Evolutionary conservation across 2,329 filamentous ascomycete genomes (phyloP), one percentile per base, ranked within the genome.

Genomic region (Trichoderma koningii): DNA sequence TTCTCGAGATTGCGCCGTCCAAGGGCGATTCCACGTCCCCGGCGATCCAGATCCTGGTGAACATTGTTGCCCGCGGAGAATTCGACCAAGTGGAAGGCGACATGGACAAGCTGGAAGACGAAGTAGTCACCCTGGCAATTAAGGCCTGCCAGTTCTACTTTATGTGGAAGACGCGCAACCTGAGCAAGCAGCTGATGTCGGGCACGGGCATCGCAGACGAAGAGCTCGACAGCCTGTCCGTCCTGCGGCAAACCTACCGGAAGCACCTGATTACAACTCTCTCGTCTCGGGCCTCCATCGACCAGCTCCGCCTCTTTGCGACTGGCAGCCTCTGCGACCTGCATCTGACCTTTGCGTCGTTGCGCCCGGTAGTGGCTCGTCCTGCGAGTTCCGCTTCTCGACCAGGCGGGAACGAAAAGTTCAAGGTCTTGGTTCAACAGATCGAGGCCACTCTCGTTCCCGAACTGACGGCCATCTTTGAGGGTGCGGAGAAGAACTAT

Each of bases 61-160:
- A 87, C 38, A 85, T 96, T 26, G 83, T 93, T 14, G 83, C 88
- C 69, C 89, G 93, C 53, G 94, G 88, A 57, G 38, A 45, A 19
- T 87, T 89, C 51, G 83, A 85, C 60, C 87, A 89, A 62, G 80
- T 87, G 3, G 87, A 92, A 63, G 85, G 89, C 50, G 89, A 90
- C 15, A 83, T 89, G 28, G 90, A 93, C 68, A 87, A 87, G 50
- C 80, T 91, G 14, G 94, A 98, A 75, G 91, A 95, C 69, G 88
- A 91, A 68, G 82, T 95, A 50, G 88, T 92, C 7, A 82, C 86
- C 2, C 89, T 89, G 70, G 89, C 92, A 34, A 90, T 96, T 71
- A 89, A 90, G 69, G 84, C 88, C 2, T 83, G 90, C 57, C 83
- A 93, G 53, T 92, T 96, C 77, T 98, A 97, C 78, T 96, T 97